phyloP scores from a whole-genome alignment of 148 eudicot species.

The Vaccinium vitisidaea region DNA sequence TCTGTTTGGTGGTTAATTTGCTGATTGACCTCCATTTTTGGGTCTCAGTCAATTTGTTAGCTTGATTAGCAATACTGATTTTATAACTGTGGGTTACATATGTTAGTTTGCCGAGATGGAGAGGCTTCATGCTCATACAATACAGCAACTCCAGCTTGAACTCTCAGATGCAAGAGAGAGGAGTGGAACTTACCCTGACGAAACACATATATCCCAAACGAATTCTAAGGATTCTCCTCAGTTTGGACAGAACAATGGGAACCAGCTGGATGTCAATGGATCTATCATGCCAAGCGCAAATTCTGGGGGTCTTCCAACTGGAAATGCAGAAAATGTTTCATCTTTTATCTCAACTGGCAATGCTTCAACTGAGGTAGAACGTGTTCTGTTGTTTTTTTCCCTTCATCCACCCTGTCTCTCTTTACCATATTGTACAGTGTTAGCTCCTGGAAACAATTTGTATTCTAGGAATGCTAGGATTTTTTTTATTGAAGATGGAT shows the following conservation, averaged over 20 bases:
- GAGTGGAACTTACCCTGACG: conserved; percentile 41
- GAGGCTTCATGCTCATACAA: conserved; percentile 67
- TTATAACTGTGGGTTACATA: conserved; percentile 10
- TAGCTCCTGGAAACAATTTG: not conserved
- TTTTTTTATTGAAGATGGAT: not conserved
- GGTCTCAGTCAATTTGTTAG: not conserved
- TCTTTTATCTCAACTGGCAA: conserved; percentile 49
- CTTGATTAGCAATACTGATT: not conserved
- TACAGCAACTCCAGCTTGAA: conserved; percentile 85
- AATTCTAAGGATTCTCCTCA: conserved; percentile 51
- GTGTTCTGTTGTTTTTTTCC: conserved; percentile 1
- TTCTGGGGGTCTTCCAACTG: conserved; percentile 49
- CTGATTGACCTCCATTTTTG: not conserved
- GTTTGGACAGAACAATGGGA: conserved; percentile 48
- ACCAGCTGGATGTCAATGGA: conserved; percentile 56
- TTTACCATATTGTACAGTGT: not conserved
- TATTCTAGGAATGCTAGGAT: not conserved
- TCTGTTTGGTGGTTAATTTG: not conserved
- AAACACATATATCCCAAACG: conserved; percentile 39
- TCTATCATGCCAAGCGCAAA: conserved; percentile 31
- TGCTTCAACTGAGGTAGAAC: conserved; percentile 51
- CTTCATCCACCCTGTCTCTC: not conserved
- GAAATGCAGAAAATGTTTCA: conserved; percentile 49
- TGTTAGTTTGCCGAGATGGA: conserved; percentile 87
- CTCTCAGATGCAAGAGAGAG: conserved; percentile 64